Evolutionary conservation across 2,329 filamentous ascomycete species (phyloP).

Genomic region (Pestalotiopsis sp.): DNA sequence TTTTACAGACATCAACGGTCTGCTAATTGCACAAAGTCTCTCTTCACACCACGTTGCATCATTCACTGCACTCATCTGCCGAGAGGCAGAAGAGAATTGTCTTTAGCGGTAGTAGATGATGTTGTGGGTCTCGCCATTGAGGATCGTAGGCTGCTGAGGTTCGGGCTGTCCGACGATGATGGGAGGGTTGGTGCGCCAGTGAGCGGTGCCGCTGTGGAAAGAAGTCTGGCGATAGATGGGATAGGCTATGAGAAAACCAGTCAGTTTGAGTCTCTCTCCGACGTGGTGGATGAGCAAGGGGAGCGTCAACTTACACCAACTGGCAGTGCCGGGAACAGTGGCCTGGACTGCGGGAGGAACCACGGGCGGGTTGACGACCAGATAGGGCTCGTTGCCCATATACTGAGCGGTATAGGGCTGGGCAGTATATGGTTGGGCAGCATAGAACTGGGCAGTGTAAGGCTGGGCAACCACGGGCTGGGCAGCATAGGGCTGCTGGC

Average conservation of each 20-base stretch:
- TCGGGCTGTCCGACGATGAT: not conserved
- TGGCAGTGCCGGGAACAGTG: not conserved
- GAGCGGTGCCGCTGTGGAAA: not conserved
- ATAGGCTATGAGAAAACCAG: not conserved
- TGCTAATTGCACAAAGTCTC: too few relatives aligned
- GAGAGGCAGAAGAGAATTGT: not conserved
- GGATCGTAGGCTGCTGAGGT: not conserved
- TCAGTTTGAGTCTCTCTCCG: not conserved
- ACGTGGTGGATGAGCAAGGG: not conserved
- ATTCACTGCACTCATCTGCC: too few relatives aligned
- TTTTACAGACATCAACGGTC: too few relatives aligned
- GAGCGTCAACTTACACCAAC: slow-evolving; percentile 2
- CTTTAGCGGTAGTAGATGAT: not conserved
- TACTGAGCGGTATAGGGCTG: not conserved
- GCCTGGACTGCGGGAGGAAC: not conserved
- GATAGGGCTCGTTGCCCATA: not conserved
- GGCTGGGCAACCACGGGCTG: not conserved
- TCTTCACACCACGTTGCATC: too few relatives aligned
- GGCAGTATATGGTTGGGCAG: not conserved
- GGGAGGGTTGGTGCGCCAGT: slow-evolving; percentile 6
- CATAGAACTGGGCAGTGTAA: too few relatives aligned
- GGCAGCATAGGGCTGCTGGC: not conserved
- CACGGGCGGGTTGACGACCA: slow-evolving; percentile 1
- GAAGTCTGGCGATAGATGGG: slow-evolving; percentile 1
- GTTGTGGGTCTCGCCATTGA: not conserved